Percentiles rank a stretch among this genome's conserved stretches.
These are phyloP conservation scores for Candida maltosa DNA, from an alignment of 805 yeast genomes.

Conservation along the genomic window DNA sequence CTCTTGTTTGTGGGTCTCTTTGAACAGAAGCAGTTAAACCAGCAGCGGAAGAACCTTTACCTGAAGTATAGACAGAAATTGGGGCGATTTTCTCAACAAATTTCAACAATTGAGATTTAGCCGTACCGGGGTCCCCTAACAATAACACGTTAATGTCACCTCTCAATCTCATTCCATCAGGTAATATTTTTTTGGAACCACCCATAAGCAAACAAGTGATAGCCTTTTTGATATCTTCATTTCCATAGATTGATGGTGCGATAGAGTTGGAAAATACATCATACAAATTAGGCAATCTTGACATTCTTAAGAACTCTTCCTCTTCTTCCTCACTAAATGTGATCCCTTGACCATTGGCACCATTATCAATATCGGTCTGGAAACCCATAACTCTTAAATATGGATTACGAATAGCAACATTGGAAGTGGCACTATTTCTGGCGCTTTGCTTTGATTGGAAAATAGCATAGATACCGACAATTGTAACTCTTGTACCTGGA, in stretches of 20 bases:
- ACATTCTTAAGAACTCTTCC: conserved; percentile 78
- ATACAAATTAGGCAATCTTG: conserved; percentile 81
- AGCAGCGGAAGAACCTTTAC: conserved; percentile 99
- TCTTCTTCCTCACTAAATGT: conserved; percentile 90
- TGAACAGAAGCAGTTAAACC: conserved; percentile 98
- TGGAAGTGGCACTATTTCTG: conserved; percentile 31
- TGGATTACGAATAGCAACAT: conserved; percentile 93
- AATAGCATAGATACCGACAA: conserved; percentile 90
- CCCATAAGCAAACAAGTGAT: conserved; percentile 90
- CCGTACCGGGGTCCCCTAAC: conserved; percentile 98
- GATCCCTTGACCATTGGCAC: conserved; percentile 52
- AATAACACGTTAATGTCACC: conserved; percentile 94
- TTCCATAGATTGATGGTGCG: conserved; percentile 97
- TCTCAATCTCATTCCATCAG: conserved; percentile 94
- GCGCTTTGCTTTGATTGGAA: conserved; percentile 58
- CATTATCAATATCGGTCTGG: conserved; percentile 75
- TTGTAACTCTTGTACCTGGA: conserved; percentile 92
- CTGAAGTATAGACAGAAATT: conserved; percentile 93
- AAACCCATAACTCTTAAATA: conserved; percentile 85
- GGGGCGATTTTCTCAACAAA: conserved; percentile 95
- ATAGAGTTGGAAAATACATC: conserved; percentile 83
- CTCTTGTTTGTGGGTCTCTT: conserved; percentile 82
- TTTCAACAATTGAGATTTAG: conserved; percentile 92
- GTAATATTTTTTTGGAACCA: conserved; percentile 86
- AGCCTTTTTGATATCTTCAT: conserved; percentile 87